Base-by-base conservation (phyloP, 2,329 filamentous ascomycete genomes). In the Cladosporium velox region DNA sequence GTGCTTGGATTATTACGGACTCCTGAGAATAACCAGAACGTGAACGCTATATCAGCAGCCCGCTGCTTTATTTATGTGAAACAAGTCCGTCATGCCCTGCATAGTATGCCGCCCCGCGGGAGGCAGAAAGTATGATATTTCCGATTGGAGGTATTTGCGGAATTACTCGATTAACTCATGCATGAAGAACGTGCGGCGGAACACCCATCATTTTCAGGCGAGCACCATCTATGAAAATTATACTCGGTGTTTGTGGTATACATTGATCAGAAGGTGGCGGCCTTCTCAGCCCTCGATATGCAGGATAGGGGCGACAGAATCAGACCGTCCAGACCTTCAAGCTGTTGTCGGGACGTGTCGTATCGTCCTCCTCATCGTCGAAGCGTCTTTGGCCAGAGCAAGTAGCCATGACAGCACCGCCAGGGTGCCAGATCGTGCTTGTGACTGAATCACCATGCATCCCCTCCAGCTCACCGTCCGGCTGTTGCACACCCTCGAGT, bases 381-480 rank as follows among this genome's bases (percentile, higher is more conserved):
- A 60, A 52, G 1, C 15, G 24, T 18, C 64, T 60, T 54, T 83
- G 80, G 14, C 84, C 84, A 35, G 83, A 84, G 66, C 79, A 82
- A 1, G 83, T 86, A 12, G 81, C 84, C 66, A 83, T 71, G 18
- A 86, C 78, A 49, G 75, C 77, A 8, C 81, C 82, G 47, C 72
- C 74, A 4, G 79, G 79, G 73, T 86, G 83, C 67, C 85, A 77
- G 0, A 79, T 74, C 8, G 79, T 74, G 58, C 81, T 81, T 7
- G 79, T 76, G 4, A 86, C 76, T 1, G 80, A 72, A 72, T 84
- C 68, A 68, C 81, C 74, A 72, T 85, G 83, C 5, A 81, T 74
- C 41, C 79, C 73, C 69, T 78, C 79, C 54, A 64, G 18, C 66
- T 79, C 78, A 70, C 75, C 79, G 67, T 79, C 77, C 2, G 84